Base-by-base conservation (phyloP, 768 basidiomycete genomes). In the Ramaria sp. region DNA sequence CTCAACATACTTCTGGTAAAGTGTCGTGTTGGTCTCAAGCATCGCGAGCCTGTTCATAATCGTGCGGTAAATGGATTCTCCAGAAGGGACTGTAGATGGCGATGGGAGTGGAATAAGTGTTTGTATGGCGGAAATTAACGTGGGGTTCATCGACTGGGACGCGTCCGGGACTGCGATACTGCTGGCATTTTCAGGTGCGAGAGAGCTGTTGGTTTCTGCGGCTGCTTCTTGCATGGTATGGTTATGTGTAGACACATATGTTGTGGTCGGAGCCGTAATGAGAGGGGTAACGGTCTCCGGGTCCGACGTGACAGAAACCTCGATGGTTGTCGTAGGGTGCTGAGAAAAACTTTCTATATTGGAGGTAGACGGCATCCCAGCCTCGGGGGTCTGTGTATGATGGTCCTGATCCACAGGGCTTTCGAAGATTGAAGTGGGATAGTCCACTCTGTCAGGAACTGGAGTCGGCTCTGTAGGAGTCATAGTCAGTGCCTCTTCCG, bases 11-110 rank as follows among this genome's bases (percentile, higher is more conserved):
- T 82, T 70, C 20, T 83, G 78, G 45, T 90, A 86, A 3, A 97
- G 75, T 0, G 90, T 90, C 49, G 92, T 87, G 63, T 94, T 96
- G 9, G 79, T 78, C 68, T 98, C 94, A 13, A 98, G 77, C 6
- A 82, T 80, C 2, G 81, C 80, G 11, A 99, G 77, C 7, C 93
- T 84, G 63, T 96, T 95, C 83, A 94, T 94, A 62, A 98, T 99
- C 12, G 86, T 90, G 7, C 92, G 86, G 64, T 96, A 98, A 61
- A 99, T 93, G 1, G 91, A 94, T 67, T 99, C 96, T 22, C 89
- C 90, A 12, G 79, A 76, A 0, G 69, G 49, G 42, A 50, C 27
- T 24, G 51, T 20, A 3, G 59, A 51, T 13, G 64, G 31, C 37
- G 55, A 45, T 17, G 55, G 49, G 7, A 57, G 30, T 31, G 55